Evolutionary conservation across 1,284 basidiomycete species (phyloP).

Genomic region (Taiwanofungus camphoratus): DNA sequence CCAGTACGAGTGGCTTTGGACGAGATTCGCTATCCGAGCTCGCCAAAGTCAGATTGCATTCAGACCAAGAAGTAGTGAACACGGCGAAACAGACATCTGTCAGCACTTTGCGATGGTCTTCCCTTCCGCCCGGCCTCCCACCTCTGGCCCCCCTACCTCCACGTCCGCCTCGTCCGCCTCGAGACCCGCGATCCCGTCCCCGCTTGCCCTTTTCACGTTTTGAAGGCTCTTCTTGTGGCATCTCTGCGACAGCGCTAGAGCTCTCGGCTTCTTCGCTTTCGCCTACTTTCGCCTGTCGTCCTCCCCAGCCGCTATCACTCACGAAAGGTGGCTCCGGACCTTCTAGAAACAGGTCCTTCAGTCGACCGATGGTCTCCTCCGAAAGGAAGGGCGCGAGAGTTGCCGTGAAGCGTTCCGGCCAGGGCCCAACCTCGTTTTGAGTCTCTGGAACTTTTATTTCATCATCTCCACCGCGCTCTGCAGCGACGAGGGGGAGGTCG

Average conservation of each 20-base stretch:
- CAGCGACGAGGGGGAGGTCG: background rate
- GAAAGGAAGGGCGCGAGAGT: constrained; percentile 60
- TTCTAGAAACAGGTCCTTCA: constrained; percentile 73
- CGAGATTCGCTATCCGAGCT: constrained; percentile 59
- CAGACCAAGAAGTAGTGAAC: constrained; percentile 10
- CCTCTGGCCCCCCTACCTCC: constrained; percentile 37
- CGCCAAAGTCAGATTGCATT: constrained; percentile 18
- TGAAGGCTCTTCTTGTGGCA: constrained; percentile 24
- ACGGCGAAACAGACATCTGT: constrained; percentile 59
- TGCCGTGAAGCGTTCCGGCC: constrained; percentile 59
- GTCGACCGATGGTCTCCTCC: constrained; percentile 48
- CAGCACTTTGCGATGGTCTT: constrained; percentile 70
- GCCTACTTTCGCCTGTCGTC: constrained; percentile 32
- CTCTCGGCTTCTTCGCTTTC: constrained; percentile 27
- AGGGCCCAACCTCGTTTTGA: constrained; percentile 35
- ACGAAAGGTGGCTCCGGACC: constrained; percentile 66
- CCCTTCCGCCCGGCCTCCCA: constrained; percentile 36
- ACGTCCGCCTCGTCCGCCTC: constrained; percentile 41
- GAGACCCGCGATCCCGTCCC: constrained; percentile 37
- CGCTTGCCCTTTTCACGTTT: constrained; percentile 30
- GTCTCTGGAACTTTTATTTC: background rate
- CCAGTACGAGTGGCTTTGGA: constrained; percentile 79
- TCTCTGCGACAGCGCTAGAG: constrained; percentile 19
- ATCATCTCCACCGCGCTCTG: background rate
- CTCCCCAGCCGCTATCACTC: constrained; percentile 65